Base-by-base conservation (phyloP, 2,329 filamentous ascomycete species). In the Chlorencoelia australis region DNA sequence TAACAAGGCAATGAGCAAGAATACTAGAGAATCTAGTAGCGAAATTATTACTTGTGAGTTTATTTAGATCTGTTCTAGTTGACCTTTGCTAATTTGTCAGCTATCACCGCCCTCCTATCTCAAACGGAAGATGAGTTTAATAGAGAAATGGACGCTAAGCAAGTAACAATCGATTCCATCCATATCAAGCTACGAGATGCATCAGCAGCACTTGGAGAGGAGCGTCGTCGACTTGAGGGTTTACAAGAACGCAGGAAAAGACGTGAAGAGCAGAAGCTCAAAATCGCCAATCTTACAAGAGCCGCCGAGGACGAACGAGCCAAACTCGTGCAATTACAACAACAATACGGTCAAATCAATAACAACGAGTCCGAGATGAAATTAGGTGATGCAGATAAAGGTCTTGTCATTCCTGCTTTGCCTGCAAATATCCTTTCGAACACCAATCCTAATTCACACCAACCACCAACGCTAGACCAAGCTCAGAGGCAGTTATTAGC, bases 151-250 rank as follows among this genome's bases (percentile, higher is more conserved):
- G 82, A 80, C 49, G 69, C 80, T 29, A 94, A 94, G 56, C 88
- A 95, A 62, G 71, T 80, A 33, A 73, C 79, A 19, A 80, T 96
- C 36, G 87, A 95, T 54, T 70, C 77, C 11, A 76, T 93, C 22
- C 89, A 95, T 59, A 67, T 74, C 27, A 79, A 81, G 17, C 79
- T 98, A 34, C 81, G 86, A 32, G 80, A 84, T 39, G 79, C 85
- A 2, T 91, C 87, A 2, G 72, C 79, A 14, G 75, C 83, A 43
- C 73, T 94, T 20, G 79, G 81, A 46, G 81, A 87, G 37, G 81
- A 88, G 37, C 77, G 84, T 37, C 78, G 79, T 38, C 73, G 70
- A 15, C 64, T 94, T 3, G 83, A 93, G 41, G 68, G 73, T 7
- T 64, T 93, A 8, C 79, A 82, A 41, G 67, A 71, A 4, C 75